Evolutionary conservation across 148 eudicot species (phyloP).

Genomic region (Nyssa sinensis): DNA sequence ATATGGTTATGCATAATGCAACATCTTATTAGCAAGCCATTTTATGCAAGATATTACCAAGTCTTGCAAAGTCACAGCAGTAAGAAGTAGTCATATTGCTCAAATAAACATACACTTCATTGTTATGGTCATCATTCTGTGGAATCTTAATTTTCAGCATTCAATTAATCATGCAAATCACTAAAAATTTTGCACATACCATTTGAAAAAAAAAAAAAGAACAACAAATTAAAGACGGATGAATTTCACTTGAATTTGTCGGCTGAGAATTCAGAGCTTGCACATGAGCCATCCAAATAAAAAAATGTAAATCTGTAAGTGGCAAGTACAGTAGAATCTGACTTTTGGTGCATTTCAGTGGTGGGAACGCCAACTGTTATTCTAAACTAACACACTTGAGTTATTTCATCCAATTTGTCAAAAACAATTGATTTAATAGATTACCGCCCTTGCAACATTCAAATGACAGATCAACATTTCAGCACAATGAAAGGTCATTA

Average conservation of each 20-base stretch:
- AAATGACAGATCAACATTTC: constrained; percentile 17
- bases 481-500: constrained; percentile 24
- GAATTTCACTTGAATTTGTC: constrained; percentile 29
- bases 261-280: constrained; percentile 20
- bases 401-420: constrained; percentile 2
- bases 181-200: constrained; percentile 19
- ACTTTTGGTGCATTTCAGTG: constrained; percentile 4
- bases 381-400: constrained; percentile 1
- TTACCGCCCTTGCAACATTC: not conserved
- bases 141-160: constrained; percentile 10
- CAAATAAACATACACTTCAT: not conserved
- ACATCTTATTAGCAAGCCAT: too few relatives aligned
- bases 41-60: not conserved
- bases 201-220: constrained; percentile 14
- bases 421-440: constrained; percentile 3
- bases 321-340: constrained; percentile 36
- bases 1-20: not conserved
- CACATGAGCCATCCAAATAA: constrained; percentile 32
- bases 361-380: constrained; percentile 16
- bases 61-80: not conserved
- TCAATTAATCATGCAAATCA: constrained; percentile 26
- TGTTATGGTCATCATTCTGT: not conserved
- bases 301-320: constrained; percentile 26
- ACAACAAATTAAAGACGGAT: constrained; percentile 24
- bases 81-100: not conserved